Evolutionary conservation across 257 asterid species (phyloP), one percentile per base, ranked within the genome.

Genomic region (Solanum peruvianum): DNA sequence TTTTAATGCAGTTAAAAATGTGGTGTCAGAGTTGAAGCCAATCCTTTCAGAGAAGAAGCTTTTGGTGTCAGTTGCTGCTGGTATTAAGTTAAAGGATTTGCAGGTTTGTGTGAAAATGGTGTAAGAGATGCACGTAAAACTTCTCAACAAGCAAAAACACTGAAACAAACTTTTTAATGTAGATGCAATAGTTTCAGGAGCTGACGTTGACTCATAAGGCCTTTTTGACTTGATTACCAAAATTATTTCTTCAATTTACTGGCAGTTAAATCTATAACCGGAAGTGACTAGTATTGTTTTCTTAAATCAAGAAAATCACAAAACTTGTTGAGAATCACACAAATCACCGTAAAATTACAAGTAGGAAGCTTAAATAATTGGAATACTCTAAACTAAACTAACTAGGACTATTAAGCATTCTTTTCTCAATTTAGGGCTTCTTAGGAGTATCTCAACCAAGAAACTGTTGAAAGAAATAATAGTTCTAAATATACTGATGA

Each of bases 61-160:
- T 87, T 88, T 97, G 91, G 98, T 97, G 58, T 94, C 99, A 16
- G 98, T 97, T 92, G 98, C 85, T 90, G 99, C 98, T n/a, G 99
- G 98, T 23, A 92, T 95, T 83, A 95, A 94, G 91, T 89, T 94
- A 86, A 95, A 94, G 89, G 98, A 95, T 91, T 92, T 97, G 86
- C 98, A 97, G 98, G 98, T 97, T 88, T 80, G 91, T 91, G n/a
- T 86, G 12, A 21, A 87, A 78, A 39, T 82, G 70, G 76, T 11
- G 58, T 47, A 29, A 47, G 69, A 83, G 75, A 11, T 33, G 20
- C 67, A 78, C 9, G 23, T 81, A 58, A 35, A 9, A 62, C 52
- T 86, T 56, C 73, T 87, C 27, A 37, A n/a, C 85, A 81, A 49
- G 45, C 27, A 10, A 49, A 49, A 47, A 4, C 67, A 18, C 44